A percentile compares a stretch with the other conserved stretches of the same genome.
Evolutionary conservation across 169 alveolate genomes (phyloP).

Genomic region (Plasmodium blacklocki): DNA sequence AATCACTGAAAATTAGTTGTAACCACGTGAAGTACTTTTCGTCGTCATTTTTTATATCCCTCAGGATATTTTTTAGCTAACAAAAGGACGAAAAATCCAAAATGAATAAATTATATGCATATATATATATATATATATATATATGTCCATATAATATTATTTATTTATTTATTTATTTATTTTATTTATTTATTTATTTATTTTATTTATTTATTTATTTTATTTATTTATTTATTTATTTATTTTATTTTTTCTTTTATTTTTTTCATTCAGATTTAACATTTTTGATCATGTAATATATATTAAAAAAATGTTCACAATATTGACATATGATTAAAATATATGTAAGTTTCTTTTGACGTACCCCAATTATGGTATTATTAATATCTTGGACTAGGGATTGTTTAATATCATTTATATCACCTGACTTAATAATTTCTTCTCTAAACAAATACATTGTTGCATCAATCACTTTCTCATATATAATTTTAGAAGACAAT

Average conservation of each 20-base stretch:
- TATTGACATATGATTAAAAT: background rate
- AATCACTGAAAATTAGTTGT: constrained; percentile 30
- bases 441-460: constrained; percentile 18
- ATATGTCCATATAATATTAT: too few relatives aligned
- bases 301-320: background rate
- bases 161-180: too few relatives aligned
- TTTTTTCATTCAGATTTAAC: too few relatives aligned
- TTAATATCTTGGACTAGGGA: constrained; percentile 25
- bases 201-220: too few relatives aligned
- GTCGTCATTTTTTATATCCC: constrained; percentile 4
- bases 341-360: background rate
- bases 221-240: too few relatives aligned
- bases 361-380: constrained; percentile 24
- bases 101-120: too few relatives aligned
- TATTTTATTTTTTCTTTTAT: too few relatives aligned
- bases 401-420: constrained; percentile 21
- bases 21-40: constrained; percentile 38
- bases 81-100: too few relatives aligned
- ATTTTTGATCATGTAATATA: too few relatives aligned
- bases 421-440: constrained; percentile 3
- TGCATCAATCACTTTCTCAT: constrained; percentile 55
- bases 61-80: constrained; percentile 20
- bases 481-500: constrained; percentile 17
- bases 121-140: background rate
- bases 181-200: too few relatives aligned